Evolutionary conservation across 1,284 basidiomycete genomes (phyloP).

Genomic region (Testicularia cyperi): DNA sequence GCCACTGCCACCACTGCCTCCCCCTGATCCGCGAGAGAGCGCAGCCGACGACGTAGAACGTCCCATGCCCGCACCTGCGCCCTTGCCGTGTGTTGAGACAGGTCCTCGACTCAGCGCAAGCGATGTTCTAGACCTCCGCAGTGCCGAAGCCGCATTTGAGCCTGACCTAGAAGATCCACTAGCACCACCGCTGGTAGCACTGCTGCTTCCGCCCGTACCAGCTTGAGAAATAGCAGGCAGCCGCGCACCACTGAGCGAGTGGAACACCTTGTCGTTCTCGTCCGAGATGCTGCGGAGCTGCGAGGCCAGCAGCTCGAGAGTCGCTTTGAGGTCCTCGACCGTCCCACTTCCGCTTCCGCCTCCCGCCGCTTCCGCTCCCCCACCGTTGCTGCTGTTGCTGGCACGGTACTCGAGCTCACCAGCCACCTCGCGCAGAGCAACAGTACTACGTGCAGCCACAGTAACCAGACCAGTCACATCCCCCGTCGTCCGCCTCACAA

Average conservation of each 20-base stretch:
- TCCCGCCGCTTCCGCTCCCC: slow-evolving; percentile 61
- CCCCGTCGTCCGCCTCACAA: slow-evolving; percentile 70
- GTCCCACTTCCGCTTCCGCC: no score
- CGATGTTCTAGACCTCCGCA: slow-evolving; percentile 11
- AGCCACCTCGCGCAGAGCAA: slow-evolving; percentile 72
- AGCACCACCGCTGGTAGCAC: no score
- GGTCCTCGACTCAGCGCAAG: slow-evolving; percentile 3
- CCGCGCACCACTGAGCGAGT: slow-evolving; percentile 64
- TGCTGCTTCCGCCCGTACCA: no score
- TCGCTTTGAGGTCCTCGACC: slow-evolving; percentile 64
- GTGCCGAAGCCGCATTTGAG: slow-evolving; percentile 5
- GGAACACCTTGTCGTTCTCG: slow-evolving; percentile 68
- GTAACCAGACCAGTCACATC: slow-evolving; percentile 72
- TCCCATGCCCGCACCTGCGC: neutral
- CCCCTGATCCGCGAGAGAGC: neutral
- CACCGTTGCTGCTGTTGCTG: slow-evolving; percentile 56
- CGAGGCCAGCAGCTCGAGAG: slow-evolving; percentile 55
- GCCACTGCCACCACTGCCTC: neutral
- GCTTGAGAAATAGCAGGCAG: slow-evolving; percentile 60
- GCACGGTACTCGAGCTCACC: slow-evolving; percentile 65
- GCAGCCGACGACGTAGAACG: slow-evolving; percentile 12
- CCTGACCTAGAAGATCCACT: no score
- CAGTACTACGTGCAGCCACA: slow-evolving; percentile 76
- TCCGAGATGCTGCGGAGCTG: slow-evolving; percentile 57
- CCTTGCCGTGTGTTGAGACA: no score